These are phyloP conservation scores for Pezicula carpinea DNA, from an alignment of 2,329 filamentous ascomycete genomes.

Conservation along the genomic window DNA sequence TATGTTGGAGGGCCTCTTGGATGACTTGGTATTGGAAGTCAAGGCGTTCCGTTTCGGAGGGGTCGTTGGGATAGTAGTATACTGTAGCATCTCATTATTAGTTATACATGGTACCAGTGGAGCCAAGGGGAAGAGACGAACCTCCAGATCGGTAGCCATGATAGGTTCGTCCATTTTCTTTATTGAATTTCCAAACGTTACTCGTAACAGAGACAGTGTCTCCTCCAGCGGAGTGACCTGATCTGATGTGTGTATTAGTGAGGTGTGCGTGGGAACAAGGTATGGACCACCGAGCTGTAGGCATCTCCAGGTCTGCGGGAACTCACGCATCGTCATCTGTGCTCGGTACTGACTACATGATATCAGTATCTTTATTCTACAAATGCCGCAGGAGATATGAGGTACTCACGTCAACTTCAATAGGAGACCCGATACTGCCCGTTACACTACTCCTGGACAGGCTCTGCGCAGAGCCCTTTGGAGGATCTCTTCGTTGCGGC, in stretches of 20 bases:
- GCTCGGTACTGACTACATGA: not conserved
- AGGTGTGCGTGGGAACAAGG: not conserved
- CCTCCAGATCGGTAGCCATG: slow-evolving; percentile 9
- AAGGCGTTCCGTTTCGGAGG: slow-evolving; percentile 40
- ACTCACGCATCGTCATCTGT: slow-evolving; percentile 2
- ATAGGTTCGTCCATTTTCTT: slow-evolving; percentile 14
- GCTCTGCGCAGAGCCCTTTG: no score
- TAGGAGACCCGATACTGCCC: no score
- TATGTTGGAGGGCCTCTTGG: slow-evolving; percentile 33
- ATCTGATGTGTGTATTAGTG: not conserved
- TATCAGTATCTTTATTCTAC: no score
- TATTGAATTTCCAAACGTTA: slow-evolving; percentile 10
- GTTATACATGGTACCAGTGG: not conserved
- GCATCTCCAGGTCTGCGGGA: no score
- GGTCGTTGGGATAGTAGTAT: slow-evolving; percentile 36
- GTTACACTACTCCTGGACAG: no score
- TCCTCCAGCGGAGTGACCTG: not conserved
- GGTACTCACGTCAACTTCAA: no score
- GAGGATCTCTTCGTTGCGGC: no score
- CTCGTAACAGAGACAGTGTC: slow-evolving; percentile 8
- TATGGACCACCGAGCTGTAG: no score
- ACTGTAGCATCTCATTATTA: not conserved
- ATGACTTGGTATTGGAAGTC: slow-evolving; percentile 43
- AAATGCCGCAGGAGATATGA: no score
- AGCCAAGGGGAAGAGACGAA: not conserved